Evolutionary conservation across 768 basidiomycete species (phyloP).

Genomic region (Leccinum fibrillosum): DNA sequence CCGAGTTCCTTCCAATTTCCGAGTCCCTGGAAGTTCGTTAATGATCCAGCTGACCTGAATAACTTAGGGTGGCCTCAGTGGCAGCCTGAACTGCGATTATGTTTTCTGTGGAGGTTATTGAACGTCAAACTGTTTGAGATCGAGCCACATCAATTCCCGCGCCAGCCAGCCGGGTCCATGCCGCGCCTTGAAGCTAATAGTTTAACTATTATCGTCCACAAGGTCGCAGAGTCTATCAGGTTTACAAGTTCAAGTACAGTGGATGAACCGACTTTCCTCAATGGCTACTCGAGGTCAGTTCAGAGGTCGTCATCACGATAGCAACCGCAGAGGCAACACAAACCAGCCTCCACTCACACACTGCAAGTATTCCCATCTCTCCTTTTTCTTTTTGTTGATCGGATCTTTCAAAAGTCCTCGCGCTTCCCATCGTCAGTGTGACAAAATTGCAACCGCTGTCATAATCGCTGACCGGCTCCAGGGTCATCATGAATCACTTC

Average conservation of each 20-base stretch:
- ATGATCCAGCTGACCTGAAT: background rate
- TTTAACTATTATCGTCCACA: background rate
- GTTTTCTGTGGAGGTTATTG: background rate
- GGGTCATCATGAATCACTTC: conserved; percentile 42
- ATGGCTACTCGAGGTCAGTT: conserved; percentile 14
- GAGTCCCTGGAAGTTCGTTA: background rate
- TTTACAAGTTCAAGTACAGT: background rate
- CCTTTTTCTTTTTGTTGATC: conserved; percentile 3
- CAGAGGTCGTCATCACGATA: background rate
- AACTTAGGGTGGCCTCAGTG: background rate
- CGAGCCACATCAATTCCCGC: conserved; percentile 1
- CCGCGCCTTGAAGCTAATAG: background rate
- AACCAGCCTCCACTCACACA: conserved; percentile 22
- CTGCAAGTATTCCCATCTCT: conserved; percentile 16
- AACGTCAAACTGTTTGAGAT: background rate
- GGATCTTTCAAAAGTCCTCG: conserved; percentile 23
- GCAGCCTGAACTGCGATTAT: background rate
- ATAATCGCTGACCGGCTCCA: conserved; percentile 21
- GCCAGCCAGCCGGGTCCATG: background rate
- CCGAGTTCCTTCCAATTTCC: background rate
- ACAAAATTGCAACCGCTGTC: conserved; percentile 20
- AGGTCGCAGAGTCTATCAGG: no score
- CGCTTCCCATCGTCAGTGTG: conserved; percentile 30
- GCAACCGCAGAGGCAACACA: background rate
- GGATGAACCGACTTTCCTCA: conserved; percentile 7